These are phyloP conservation scores for Syncephalis fuscata DNA, from an alignment of 371 early-diverging fungal species.

Conservation along the genomic window DNA sequence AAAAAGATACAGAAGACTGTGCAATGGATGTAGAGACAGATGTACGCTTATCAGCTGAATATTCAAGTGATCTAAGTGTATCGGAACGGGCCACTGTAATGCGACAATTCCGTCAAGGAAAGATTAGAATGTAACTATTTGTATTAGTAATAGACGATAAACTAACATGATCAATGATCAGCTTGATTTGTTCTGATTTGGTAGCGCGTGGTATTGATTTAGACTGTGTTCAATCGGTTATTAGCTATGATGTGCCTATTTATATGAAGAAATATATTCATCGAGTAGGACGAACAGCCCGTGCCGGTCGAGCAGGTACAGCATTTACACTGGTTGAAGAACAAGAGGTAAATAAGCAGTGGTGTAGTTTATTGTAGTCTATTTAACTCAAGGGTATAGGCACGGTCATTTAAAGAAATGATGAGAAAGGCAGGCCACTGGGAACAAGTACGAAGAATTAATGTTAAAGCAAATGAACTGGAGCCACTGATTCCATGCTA, in stretches of 20 bases:
- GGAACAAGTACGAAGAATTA: conserved; percentile 25
- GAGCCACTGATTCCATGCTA: conserved; percentile 9
- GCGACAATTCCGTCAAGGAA: conserved; percentile 46
- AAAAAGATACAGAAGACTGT: not conserved
- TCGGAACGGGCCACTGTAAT: conserved; percentile 45
- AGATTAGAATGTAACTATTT: conserved; percentile 32
- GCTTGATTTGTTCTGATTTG: conserved; percentile 84
- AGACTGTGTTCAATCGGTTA: conserved; percentile 59
- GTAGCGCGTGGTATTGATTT: conserved; percentile 94
- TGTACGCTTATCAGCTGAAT: conserved; percentile 41
- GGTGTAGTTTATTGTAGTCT: conserved; percentile 5
- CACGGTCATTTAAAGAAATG: conserved; percentile 62
- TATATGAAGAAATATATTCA: conserved; percentile 89
- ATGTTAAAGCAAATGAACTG: conserved; percentile 11
- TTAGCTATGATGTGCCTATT: conserved; percentile 90
- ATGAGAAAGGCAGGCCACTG: conserved; percentile 47
- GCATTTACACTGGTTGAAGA: conserved; percentile 79
- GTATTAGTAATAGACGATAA: not conserved
- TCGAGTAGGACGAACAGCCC: conserved; percentile 96
- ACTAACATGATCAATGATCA: conserved; percentile 2
- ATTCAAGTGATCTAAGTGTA: conserved; percentile 65
- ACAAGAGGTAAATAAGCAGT: conserved; percentile 44
- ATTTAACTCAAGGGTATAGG: too few species aligned
- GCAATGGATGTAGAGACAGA: not conserved
- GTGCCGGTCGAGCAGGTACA: conserved; percentile 80